Percentiles rank a stretch among this genome's conserved stretches.
Evolutionary conservation across 2,329 filamentous ascomycete genomes (phyloP).

Genomic region (Rhinocladiella similis): DNA sequence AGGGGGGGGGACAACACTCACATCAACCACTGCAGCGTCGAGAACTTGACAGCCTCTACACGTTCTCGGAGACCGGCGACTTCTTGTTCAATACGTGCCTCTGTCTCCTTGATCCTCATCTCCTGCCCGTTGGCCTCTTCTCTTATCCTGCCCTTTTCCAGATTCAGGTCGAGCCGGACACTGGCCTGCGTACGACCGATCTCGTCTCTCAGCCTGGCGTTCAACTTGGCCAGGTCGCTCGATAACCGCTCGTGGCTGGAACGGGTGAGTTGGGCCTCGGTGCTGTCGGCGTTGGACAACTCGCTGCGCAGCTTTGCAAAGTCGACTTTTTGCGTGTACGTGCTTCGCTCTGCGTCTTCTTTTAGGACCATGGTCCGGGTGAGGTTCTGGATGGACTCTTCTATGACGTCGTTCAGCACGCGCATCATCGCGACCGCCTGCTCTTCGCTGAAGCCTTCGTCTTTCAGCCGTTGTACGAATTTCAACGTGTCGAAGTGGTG

Average conservation of each 20-base stretch:
- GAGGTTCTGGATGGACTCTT: slow-evolving; percentile 96
- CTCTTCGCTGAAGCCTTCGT: slow-evolving; percentile 92
- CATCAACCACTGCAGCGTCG: slow-evolving; percentile 97
- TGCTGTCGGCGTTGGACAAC: slow-evolving; percentile 86
- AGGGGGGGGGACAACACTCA: slow-evolving; percentile 56
- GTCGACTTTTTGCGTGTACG: slow-evolving; percentile 85
- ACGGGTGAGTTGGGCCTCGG: slow-evolving; percentile 84
- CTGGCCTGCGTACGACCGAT: slow-evolving; percentile 92
- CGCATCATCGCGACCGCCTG: slow-evolving; percentile 99
- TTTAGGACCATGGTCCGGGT: slow-evolving; percentile 97
- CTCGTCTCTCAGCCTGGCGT: slow-evolving; percentile 85
- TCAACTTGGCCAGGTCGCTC: slow-evolving; percentile 93
- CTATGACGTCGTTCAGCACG: slow-evolving; percentile 92
- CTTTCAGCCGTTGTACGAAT: slow-evolving; percentile 86
- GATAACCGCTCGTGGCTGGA: slow-evolving; percentile 88
- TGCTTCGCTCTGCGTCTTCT: slow-evolving; percentile 64
- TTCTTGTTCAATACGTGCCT: slow-evolving; percentile 97
- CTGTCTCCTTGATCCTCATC: slow-evolving; percentile 97
- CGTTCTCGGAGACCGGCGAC: slow-evolving; percentile 86
- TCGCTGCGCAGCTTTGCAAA: slow-evolving; percentile 96
- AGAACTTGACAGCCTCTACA: slow-evolving; percentile 96
- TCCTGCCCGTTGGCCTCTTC: slow-evolving; percentile 97
- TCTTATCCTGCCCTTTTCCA: slow-evolving; percentile 93
- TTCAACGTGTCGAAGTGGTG: slow-evolving; percentile 99
- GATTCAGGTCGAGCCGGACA: slow-evolving; percentile 86